Evolutionary conservation across 129 eudicot species (phyloP).

Genomic region (Calendula officinalis): DNA sequence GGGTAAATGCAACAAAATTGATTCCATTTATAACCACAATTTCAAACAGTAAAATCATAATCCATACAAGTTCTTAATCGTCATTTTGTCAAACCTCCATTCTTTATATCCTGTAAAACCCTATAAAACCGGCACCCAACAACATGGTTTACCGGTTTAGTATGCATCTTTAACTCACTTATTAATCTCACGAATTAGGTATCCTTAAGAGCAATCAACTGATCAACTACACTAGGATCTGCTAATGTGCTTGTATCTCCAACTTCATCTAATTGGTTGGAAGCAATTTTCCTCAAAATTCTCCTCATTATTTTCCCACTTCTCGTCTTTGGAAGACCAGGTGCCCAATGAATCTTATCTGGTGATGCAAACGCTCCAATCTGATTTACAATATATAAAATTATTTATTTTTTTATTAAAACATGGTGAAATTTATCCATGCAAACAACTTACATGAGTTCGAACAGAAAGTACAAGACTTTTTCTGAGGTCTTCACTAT

Average conservation of each 20-base stretch:
- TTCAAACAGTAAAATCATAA: background rate
- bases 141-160: slow-evolving; percentile 13
- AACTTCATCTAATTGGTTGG: slow-evolving; percentile 85
- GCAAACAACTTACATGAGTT: slow-evolving; percentile 50
- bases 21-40: background rate
- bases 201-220: slow-evolving; percentile 78
- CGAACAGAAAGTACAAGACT: slow-evolving; percentile 72
- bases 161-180: background rate
- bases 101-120: slow-evolving; percentile 5
- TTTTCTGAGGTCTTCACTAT: slow-evolving; percentile 89
- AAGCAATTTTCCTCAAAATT: slow-evolving; percentile 86
- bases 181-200: slow-evolving; percentile 16
- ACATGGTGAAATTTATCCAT: background rate
- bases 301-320: slow-evolving; percentile 98
- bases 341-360: slow-evolving; percentile 95
- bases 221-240: slow-evolving; percentile 85
- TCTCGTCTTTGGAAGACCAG: slow-evolving; percentile 93
- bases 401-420: no score
- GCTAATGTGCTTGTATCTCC: slow-evolving; percentile 97
- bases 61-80: background rate
- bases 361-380: slow-evolving; percentile 99
- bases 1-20: no score
- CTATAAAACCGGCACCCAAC: slow-evolving; percentile 13
- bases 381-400: slow-evolving; percentile 30
- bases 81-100: background rate